Evolutionary conservation across 495 filamentous ascomycete species (phyloP), one percentile per base, ranked within the genome.

Genomic region (Daldinia decipiens): DNA sequence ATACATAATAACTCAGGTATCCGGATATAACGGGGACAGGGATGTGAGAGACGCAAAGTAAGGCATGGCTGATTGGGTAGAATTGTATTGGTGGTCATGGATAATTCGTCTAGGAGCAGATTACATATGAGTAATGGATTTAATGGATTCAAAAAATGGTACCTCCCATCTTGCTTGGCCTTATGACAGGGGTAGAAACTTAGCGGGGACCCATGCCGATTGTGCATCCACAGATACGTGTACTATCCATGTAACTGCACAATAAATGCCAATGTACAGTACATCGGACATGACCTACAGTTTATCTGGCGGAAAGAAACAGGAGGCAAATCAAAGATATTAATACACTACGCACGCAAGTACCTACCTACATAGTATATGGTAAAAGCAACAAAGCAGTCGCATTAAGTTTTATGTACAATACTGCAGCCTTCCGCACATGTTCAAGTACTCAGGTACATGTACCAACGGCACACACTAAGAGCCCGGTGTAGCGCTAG

Each of bases 1-100:
- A 39, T 67, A 59, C 68, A 71, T 71, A 62, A 71, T 63, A 67
- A 55, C 64, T 64, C 54, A 63, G 47, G 32, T 59, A 21, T 68
- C 70, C 70, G 70, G 70, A 72, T 72, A 67, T 67, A 72, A 72
- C 70, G 70, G 70, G 64, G 70, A 61, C 70, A 72, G 70, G 70
- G 70, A 64, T 61, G 27, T 5, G 21, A 26, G 19, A 15, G 40
- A 43, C 4, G 32, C 40, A 56, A 60, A 59, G 45, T 43, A 24
- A 40, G 40, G 53, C 59, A 51, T 54, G 54, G 70, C 36, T 68
- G 47, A 72, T 72, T 72, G 70, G 65, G 34, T 21, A 62, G 36
- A 55, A 43, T 52, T 45, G 56, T 43, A 12, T 63, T 59, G 54
- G 36, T 38, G 38, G 59, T 72, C 69, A 67, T 72, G 63, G 63